Percentiles rank a stretch among this genome's conserved stretches.
Evolutionary conservation across 176 grass and related monocot species (phyloP).

Genomic region (Carex scoparia): DNA sequence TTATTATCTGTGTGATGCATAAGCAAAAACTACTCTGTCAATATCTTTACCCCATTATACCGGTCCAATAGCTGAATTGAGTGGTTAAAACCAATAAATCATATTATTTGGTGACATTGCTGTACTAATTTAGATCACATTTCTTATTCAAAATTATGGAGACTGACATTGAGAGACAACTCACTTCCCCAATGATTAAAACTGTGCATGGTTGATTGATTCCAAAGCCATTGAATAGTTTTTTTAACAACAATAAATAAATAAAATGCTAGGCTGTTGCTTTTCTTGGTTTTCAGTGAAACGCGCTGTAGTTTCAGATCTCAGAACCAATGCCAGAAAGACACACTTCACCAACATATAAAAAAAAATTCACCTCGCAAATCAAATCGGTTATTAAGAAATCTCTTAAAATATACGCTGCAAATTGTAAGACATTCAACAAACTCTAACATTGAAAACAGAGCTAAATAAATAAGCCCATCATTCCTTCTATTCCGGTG

Average conservation of each 20-base stretch:
- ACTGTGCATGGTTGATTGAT: neutral
- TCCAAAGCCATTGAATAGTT: neutral
- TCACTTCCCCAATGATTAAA: slow-evolving; percentile 24
- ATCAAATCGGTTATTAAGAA: neutral
- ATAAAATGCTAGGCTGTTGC: slow-evolving; percentile 16
- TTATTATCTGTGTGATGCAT: no score
- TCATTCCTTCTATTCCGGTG: neutral
- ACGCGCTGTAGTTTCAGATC: slow-evolving; percentile 9
- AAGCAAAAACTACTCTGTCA: no score
- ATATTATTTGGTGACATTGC: neutral
- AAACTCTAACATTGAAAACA: neutral
- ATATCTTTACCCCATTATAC: no score
- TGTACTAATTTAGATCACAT: neutral
- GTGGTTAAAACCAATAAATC: neutral
- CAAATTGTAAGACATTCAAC: slow-evolving; percentile 15
- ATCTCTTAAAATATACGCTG: neutral
- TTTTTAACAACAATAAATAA: slow-evolving; percentile 4
- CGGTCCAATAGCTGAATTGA: no score
- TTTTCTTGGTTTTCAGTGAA: slow-evolving; percentile 22
- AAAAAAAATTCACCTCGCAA: neutral
- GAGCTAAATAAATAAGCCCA: neutral
- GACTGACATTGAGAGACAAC: slow-evolving; percentile 10
- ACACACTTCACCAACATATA: slow-evolving; percentile 4
- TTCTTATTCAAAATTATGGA: neutral
- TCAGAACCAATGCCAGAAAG: slow-evolving; percentile 17